phyloP scores from a whole-genome alignment of 2,329 filamentous ascomycete genomes.

The Paracamarosporium sp. region DNA sequence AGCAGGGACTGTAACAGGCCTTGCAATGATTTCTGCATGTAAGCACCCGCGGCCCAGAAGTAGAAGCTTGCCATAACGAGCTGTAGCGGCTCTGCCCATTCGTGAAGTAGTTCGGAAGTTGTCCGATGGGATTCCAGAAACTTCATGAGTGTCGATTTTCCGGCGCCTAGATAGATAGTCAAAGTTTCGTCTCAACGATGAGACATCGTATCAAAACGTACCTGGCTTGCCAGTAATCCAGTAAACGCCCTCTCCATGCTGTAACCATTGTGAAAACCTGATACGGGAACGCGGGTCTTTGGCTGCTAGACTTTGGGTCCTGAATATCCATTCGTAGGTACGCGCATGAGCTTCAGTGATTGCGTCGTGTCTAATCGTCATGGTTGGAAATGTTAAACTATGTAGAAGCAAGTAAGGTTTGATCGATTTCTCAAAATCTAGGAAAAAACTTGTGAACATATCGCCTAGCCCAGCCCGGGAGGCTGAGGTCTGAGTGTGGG shows the following conservation, averaged over 20 bases:
- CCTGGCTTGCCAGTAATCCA: constrained; percentile 54
- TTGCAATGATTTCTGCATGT: constrained; percentile 24
- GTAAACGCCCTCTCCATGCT: neutral
- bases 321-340: constrained; percentile 17
- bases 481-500: no score
- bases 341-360: constrained; percentile 5
- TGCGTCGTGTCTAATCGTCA: neutral
- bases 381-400: constrained; percentile 6
- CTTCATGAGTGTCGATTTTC: constrained; percentile 43
- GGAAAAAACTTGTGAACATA: no score
- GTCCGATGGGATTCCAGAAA: constrained; percentile 22
- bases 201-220: neutral
- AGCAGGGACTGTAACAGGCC: constrained; percentile 28
- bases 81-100: constrained; percentile 16
- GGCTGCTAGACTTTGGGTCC: neutral
- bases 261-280: constrained; percentile 8
- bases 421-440: no score
- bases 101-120: constrained; percentile 20
- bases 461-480: no score
- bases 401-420: no score
- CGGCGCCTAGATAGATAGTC: constrained; percentile 31
- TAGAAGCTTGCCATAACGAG: constrained; percentile 27
- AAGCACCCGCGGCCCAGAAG: constrained; percentile 37
- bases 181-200: neutral
- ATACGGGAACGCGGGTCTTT: neutral